Percentiles rank a stretch among this genome's conserved stretches.
phyloP scores from a whole-genome alignment of 1,284 basidiomycete genomes.

The Ganoderma leucocontextum region DNA sequence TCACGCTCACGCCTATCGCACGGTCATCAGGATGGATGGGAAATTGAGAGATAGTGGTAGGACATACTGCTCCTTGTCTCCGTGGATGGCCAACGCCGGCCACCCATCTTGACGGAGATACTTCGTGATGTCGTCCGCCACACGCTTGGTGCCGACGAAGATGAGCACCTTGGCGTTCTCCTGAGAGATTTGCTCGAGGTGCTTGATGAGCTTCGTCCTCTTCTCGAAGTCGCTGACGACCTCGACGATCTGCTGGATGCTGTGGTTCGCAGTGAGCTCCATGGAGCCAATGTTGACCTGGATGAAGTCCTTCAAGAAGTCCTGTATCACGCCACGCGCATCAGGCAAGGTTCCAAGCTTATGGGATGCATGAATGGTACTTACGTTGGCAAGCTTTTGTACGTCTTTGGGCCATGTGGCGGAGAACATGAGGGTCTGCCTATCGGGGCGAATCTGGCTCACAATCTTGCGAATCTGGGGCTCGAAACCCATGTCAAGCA shows the following conservation, averaged over 20 bases:
- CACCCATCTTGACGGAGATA: constrained; percentile 97
- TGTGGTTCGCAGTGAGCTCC: constrained; percentile 98
- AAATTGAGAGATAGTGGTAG: neutral
- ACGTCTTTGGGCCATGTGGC: constrained; percentile 99
- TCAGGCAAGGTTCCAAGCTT: constrained; percentile 1
- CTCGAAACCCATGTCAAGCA: constrained; percentile 99
- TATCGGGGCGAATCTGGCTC: constrained; percentile 94
- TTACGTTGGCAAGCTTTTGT: constrained; percentile 91
- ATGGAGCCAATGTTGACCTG: constrained; percentile 99
- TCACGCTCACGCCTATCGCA: constrained; percentile 90
- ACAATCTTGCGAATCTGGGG: constrained; percentile 99
- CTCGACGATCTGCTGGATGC: constrained; percentile 96
- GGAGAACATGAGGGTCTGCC: constrained; percentile 97
- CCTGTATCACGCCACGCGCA: constrained; percentile 52
- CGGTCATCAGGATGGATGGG: constrained; percentile 30
- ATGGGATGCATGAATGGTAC: constrained; percentile 25
- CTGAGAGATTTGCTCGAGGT: constrained; percentile 94
- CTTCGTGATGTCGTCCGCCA: constrained; percentile 98
- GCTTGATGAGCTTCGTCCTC: constrained; percentile 94
- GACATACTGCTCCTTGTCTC: constrained; percentile 95
- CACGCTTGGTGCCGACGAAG: constrained; percentile 97
- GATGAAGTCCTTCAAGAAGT: constrained; percentile 96
- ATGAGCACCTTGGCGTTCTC: constrained; percentile 99
- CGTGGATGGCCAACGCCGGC: constrained; percentile 98
- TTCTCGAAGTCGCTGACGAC: constrained; percentile 99